Evolutionary conservation across 1,139 yeast genomes (phyloP).

Genomic region (Tardiomyces blankii): DNA sequence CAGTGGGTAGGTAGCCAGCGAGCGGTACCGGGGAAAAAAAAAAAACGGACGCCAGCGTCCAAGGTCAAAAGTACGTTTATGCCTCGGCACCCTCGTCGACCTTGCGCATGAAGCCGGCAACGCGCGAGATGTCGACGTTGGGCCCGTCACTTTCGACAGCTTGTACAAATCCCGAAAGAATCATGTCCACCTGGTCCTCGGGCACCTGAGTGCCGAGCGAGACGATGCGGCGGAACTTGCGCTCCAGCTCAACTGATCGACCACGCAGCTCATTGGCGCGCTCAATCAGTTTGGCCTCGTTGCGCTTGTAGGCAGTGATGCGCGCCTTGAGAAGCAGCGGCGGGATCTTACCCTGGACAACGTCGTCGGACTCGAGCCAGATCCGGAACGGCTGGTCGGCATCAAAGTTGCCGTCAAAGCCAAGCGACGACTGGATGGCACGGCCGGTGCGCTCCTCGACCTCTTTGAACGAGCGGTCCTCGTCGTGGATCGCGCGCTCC

Average conservation of each 20-base stretch:
- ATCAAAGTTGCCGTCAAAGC: constrained; percentile 49
- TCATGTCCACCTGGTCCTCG: constrained; percentile 63
- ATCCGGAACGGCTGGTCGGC: constrained; percentile 82
- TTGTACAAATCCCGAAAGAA: constrained; percentile 74
- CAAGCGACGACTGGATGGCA: constrained; percentile 8
- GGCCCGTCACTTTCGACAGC: constrained; percentile 83
- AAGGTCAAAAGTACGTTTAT: not conserved
- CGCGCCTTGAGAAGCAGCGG: constrained; percentile 53
- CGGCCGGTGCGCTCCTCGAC: constrained; percentile 19
- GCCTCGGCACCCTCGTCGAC: constrained; percentile 19
- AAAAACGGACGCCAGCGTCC: too few species aligned
- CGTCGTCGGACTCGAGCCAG: constrained; percentile 14
- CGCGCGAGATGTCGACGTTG: constrained; percentile 46
- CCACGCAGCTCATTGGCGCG: constrained; percentile 39
- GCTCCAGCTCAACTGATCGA: constrained; percentile 56
- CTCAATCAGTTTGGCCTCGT: constrained; percentile 42
- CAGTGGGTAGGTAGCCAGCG: too few species aligned
- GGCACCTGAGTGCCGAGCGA: constrained; percentile 85
- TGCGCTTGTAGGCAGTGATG: constrained; percentile 63
- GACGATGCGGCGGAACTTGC: constrained; percentile 80
- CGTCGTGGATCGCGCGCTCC: constrained; percentile 46
- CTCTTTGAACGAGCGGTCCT: constrained; percentile 39
- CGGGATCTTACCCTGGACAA: constrained; percentile 6
- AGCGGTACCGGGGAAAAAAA: too few species aligned
- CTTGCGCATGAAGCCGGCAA: constrained; percentile 36